Percentiles rank a stretch among this genome's conserved stretches.
These are phyloP conservation scores for Neocucurbitaria cava DNA, from an alignment of 2,329 filamentous ascomycete species.

Conservation along the genomic window DNA sequence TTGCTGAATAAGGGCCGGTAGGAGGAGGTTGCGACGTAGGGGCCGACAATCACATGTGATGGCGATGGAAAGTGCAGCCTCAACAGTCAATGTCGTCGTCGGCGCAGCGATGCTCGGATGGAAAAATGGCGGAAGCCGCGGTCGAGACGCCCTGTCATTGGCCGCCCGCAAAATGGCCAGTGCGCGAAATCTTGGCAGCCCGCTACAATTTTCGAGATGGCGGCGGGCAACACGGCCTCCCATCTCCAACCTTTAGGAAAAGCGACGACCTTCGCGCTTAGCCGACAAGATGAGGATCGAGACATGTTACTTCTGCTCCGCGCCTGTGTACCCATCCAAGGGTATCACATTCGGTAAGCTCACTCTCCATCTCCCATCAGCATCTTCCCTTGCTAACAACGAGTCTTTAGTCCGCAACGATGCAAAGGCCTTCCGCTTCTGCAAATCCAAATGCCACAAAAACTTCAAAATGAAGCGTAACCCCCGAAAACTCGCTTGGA, in stretches of 20 bases:
- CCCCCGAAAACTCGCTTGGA: slow-evolving; percentile 92
- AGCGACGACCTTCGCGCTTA: slow-evolving; percentile 9
- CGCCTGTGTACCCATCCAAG: slow-evolving; percentile 57
- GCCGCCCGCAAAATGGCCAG: slow-evolving; percentile 3
- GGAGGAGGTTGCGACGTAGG: slow-evolving; percentile 6
- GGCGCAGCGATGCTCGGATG: slow-evolving; percentile 6
- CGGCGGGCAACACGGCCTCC: slow-evolving; percentile 6
- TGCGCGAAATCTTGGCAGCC: slow-evolving; percentile 27
- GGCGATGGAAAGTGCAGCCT: background rate
- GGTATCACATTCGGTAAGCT: slow-evolving; percentile 71
- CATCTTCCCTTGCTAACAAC: slow-evolving; percentile 1
- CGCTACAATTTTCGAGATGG: slow-evolving; percentile 25
- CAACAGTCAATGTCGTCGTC: slow-evolving; percentile 4
- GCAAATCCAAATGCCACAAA: slow-evolving; percentile 65
- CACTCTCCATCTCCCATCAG: background rate
- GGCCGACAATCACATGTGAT: background rate
- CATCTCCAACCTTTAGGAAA: slow-evolving; percentile 14
- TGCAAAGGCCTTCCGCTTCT: slow-evolving; percentile 71
- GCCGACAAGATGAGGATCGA: slow-evolving; percentile 46
- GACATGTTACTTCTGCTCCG: slow-evolving; percentile 72
- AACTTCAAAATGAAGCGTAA: slow-evolving; percentile 98
- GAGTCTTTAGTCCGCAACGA: slow-evolving; percentile 51
- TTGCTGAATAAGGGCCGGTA: background rate
- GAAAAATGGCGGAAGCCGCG: slow-evolving; percentile 32
- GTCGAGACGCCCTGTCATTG: slow-evolving; percentile 22